Evolutionary conservation across 208 protist species (phyloP).

Genomic region (Tritrichomonas musculus): DNA sequence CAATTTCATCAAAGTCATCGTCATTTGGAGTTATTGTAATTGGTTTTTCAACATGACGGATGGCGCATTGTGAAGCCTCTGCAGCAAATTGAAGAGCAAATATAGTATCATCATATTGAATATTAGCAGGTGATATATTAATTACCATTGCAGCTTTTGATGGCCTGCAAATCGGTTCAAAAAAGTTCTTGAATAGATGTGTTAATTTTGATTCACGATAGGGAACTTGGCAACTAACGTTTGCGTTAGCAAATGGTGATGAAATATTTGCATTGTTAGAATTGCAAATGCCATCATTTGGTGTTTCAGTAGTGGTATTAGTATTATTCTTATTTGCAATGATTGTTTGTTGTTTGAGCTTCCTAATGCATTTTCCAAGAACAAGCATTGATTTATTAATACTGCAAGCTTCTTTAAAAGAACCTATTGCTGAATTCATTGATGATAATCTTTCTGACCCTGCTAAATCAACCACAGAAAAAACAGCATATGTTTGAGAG

Average conservation of each 20-base stretch:
- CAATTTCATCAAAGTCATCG: neutral
- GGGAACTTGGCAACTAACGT: neutral
- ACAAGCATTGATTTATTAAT: neutral
- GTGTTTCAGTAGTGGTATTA: no score
- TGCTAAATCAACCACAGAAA: conserved; percentile 10
- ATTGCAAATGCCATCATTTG: no score
- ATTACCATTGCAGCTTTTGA: conserved; percentile 10
- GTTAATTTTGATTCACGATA: conserved; percentile 27
- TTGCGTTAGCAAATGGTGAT: neutral
- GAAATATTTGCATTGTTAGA: no score
- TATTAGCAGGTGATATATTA: neutral
- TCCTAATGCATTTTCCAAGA: conserved; percentile 7
- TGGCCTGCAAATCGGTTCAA: neutral
- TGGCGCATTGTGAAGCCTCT: neutral
- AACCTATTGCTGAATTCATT: neutral
- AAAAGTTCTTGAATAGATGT: neutral
- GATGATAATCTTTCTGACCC: neutral
- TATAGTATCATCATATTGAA: conserved; percentile 7
- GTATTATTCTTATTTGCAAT: neutral
- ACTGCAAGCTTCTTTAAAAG: neutral
- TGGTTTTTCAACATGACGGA: neutral
- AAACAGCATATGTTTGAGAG: neutral
- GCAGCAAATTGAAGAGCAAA: conserved; percentile 21
- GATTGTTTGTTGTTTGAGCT: neutral
- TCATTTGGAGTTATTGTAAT: neutral